phyloP scores from a whole-genome alignment of 2,329 filamentous ascomycete species.

The Thielaviopsis punctulata region DNA sequence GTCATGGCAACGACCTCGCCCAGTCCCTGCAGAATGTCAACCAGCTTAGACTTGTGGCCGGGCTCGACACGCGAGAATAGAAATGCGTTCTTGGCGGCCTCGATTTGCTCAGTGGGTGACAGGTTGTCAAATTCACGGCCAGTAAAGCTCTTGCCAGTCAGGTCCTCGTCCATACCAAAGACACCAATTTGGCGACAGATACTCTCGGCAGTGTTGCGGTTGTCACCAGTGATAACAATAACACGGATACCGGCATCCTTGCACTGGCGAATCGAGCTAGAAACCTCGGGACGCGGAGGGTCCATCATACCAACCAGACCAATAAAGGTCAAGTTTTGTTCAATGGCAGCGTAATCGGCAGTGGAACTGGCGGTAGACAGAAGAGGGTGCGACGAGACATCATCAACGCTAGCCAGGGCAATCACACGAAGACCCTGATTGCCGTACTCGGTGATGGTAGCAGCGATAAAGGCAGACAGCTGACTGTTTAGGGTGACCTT shows the following conservation, averaged over 20 bases:
- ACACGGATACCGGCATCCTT: constrained; percentile 87
- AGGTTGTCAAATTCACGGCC: constrained; percentile 87
- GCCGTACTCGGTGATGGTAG: constrained; percentile 77
- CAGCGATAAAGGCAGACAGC: constrained; percentile 51
- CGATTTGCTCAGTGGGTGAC: constrained; percentile 58
- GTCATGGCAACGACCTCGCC: constrained; percentile 98
- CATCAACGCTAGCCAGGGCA: constrained; percentile 70
- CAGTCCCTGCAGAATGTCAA: constrained; percentile 83
- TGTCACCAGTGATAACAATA: constrained; percentile 96
- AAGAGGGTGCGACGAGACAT: constrained; percentile 53
- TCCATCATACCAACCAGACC: constrained; percentile 94
- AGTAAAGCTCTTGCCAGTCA: constrained; percentile 84
- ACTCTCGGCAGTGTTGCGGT: constrained; percentile 90
- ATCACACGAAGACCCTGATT: constrained; percentile 89
- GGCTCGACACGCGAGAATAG: constrained; percentile 95
- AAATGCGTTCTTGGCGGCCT: constrained; percentile 70
- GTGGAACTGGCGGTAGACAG: constrained; percentile 63
- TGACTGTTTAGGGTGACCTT: constrained; percentile 54
- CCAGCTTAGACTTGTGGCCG: constrained; percentile 89
- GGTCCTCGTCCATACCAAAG: constrained; percentile 65
- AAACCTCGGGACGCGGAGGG: constrained; percentile 83
- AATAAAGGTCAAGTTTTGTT: constrained; percentile 86
- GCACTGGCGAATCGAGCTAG: constrained; percentile 72
- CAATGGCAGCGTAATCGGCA: constrained; percentile 66
- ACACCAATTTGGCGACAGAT: constrained; percentile 96